Conservation (phyloP, 2,329 filamentous ascomycete species). For the Alternaria longipes region DNA sequence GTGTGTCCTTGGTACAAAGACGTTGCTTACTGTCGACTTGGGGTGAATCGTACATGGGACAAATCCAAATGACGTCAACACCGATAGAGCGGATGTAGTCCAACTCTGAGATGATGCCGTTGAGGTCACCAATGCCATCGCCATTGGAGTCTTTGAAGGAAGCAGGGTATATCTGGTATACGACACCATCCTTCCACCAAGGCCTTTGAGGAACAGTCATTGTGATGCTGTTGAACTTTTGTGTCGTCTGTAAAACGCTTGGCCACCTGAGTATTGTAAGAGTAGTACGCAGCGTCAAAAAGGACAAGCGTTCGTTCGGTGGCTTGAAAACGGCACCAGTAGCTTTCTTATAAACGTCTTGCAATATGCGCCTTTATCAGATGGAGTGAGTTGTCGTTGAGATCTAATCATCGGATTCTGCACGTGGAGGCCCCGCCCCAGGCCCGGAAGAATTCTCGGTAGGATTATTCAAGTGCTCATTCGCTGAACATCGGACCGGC, state of each 20-base stretch:
- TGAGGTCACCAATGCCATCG: slow-evolving; percentile 65
- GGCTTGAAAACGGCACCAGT: slow-evolving; percentile 12
- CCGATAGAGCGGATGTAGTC: slow-evolving; percentile 64
- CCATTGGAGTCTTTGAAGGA: slow-evolving; percentile 68
- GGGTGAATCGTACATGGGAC: slow-evolving; percentile 57
- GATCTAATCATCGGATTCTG: background rate
- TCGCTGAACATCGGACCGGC: slow-evolving; percentile 28
- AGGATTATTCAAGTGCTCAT: slow-evolving; percentile 5
- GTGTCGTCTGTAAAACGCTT: slow-evolving; percentile 5
- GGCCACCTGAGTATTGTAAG: background rate
- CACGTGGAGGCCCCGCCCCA: background rate
- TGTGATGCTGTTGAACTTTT: background rate
- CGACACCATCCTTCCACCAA: slow-evolving; percentile 70
- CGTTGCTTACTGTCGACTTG: slow-evolving; percentile 50
- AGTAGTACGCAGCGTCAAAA: slow-evolving; percentile 6
- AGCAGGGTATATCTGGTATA: slow-evolving; percentile 71
- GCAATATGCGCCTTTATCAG: background rate
- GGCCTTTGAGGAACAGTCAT: slow-evolving; percentile 47
- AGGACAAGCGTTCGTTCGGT: slow-evolving; percentile 6
- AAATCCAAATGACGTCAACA: slow-evolving; percentile 51
- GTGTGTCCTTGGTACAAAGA: background rate
- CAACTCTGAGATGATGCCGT: slow-evolving; percentile 65
- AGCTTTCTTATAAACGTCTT: slow-evolving; percentile 18
- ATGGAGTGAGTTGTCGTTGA: background rate
- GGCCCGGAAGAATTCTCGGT: background rate